phyloP scores from a whole-genome alignment of 805 yeast species.

The Tetrapisispora fleetii region DNA sequence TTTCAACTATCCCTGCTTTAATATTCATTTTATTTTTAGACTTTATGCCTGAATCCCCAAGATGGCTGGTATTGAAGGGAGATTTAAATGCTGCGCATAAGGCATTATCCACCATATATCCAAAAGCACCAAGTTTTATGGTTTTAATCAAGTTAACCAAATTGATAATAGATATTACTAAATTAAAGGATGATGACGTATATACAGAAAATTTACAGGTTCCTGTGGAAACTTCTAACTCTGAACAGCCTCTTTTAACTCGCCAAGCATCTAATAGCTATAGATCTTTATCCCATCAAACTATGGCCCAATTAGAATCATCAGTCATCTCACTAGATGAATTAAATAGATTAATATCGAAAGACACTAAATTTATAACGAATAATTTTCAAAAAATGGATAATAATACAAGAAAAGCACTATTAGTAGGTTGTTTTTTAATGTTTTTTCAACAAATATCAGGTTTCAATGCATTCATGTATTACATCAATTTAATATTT shows the following conservation, averaged over 20 bases:
- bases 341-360: neutral
- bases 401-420: conserved; percentile 29
- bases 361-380: neutral
- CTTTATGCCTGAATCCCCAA: conserved; percentile 44
- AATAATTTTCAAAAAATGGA: neutral
- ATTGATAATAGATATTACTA: conserved; percentile 37
- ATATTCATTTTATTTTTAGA: conserved; percentile 30
- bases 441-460: conserved; percentile 49
- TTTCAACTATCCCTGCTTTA: conserved; percentile 35
- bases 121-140: conserved; percentile 29
- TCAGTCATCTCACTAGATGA: neutral
- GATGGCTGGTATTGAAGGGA: conserved; percentile 33
- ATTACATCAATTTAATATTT: conserved; percentile 51
- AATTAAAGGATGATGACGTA: conserved; percentile 14
- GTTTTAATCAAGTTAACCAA: conserved; percentile 37
- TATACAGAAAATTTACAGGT: neutral
- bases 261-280: neutral
- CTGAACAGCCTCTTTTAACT: neutral
- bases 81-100: conserved; percentile 30
- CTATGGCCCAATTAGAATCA: neutral
- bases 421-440: conserved; percentile 40
- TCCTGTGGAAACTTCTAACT: neutral
- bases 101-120: conserved; percentile 37
- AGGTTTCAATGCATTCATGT: conserved; percentile 57
- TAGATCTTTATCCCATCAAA: neutral